Evolutionary conservation across 2,329 filamentous ascomycete genomes (phyloP), one percentile per base, ranked within the genome.

Genomic region (Colletotrichum musicola): DNA sequence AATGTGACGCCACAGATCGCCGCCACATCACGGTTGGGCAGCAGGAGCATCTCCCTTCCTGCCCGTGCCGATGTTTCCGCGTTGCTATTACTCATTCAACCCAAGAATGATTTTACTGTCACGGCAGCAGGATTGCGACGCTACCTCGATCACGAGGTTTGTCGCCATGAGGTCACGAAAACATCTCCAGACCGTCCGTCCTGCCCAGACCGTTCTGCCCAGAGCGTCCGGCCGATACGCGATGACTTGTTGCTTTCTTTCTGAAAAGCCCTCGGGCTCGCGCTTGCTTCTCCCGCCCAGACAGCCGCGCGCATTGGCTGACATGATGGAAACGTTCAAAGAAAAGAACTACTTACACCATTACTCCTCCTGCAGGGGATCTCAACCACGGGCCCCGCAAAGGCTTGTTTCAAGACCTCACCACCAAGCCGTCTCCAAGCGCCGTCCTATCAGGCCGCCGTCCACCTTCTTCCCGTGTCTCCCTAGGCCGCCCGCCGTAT

Each of bases 391-490:
- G 56, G 38, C 42, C 59, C 63, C 51, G 38, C 35, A 62, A 54
- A 69, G 56, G 56, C 65, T 61, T 69, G 65, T 71, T 71, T 71
- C 61, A 66, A 51, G 30, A 69, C 65, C 40, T 58, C 51, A 53
- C 22, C 13, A 27, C 51, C 51, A 12, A 53, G 50, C 13, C 46
- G 30, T 20, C 27, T 30, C n/a, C 5, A 55, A 25, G 22, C 59
- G 38, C 40, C 47, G 64, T 42, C 67, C 50, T 70, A 64, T 57
- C 47, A 61, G 13, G 38, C 22, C 22, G 20, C 18, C 16, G n/a
- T 47, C 9, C 13, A 14, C 49, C 50, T 20, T 44, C 58, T 50
- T 40, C 44, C 55, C 42, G 51, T 70, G 14, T 18, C n/a, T 18
- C 18, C 25, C 65, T 38, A 25, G 10, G 40, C 35, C 30, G 44